Evolutionary conservation across 768 basidiomycete species (phyloP).

Genomic region (Lyophyllum shimeji): DNA sequence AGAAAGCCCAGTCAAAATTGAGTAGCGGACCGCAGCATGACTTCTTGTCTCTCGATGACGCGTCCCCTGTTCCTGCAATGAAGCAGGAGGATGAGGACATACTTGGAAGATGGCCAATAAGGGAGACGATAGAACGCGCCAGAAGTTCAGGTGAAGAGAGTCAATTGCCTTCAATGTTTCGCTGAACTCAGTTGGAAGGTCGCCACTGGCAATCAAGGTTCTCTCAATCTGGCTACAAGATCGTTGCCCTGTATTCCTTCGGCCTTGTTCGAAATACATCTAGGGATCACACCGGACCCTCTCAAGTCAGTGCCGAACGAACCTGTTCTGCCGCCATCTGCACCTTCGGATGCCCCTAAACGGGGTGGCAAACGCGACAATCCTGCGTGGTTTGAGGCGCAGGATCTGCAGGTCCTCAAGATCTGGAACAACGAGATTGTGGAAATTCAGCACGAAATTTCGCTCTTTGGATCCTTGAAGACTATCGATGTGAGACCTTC

Average conservation of each 20-base stretch:
- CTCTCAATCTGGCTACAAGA: constrained; percentile 74
- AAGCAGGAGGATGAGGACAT: constrained; percentile 48
- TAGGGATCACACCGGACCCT: constrained; percentile 71
- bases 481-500: constrained; percentile 65
- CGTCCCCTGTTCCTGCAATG: constrained; percentile 34
- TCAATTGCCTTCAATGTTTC: constrained; percentile 24
- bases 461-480: constrained; percentile 82
- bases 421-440: constrained; percentile 79
- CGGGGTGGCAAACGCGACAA: constrained; percentile 41
- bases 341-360: constrained; percentile 32
- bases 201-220: constrained; percentile 45
- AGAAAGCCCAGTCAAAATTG: constrained; percentile 46
- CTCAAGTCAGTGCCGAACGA: constrained; percentile 65
- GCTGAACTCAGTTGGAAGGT: constrained; percentile 48
- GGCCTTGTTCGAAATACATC: constrained; percentile 76
- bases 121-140: constrained; percentile 76
- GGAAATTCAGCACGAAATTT: constrained; percentile 81
- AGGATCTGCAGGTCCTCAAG: constrained; percentile 74
- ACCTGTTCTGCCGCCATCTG: constrained; percentile 44
- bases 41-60: constrained; percentile 49
- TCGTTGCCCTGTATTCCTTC: constrained; percentile 73
- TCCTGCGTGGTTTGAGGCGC: constrained; percentile 80
- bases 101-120: constrained; percentile 64
- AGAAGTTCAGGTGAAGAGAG: constrained; percentile 67
- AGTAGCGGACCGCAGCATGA: constrained; percentile 30